A percentile compares a stretch with the other conserved stretches of the same genome.
These are phyloP conservation scores for Colletotrichum sansevieriae DNA, from an alignment of 2,329 filamentous ascomycete genomes.

Conservation along the genomic window DNA sequence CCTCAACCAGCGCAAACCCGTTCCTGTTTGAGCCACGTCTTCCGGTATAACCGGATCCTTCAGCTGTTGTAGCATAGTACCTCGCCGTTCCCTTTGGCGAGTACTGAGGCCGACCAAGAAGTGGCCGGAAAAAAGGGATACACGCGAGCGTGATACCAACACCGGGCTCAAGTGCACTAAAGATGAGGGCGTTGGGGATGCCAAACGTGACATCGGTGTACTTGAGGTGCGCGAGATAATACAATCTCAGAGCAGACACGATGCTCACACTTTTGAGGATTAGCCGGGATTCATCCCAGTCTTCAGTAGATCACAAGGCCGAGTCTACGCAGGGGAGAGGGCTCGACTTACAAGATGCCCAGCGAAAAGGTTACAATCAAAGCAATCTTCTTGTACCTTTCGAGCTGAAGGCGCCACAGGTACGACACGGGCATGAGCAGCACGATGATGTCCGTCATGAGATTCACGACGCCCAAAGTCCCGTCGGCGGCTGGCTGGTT, in stretches of 20 bases:
- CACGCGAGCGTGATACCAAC: constrained; percentile 56
- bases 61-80: constrained; percentile 26
- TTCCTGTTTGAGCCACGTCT: background rate
- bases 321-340: too few relatives aligned
- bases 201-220: constrained; percentile 52
- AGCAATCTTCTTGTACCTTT: constrained; percentile 48
- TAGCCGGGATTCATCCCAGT: too few relatives aligned
- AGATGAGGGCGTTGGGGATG: constrained; percentile 51
- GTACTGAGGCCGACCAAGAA: constrained; percentile 48
- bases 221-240: constrained; percentile 49
- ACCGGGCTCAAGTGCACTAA: constrained; percentile 54
- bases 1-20: constrained; percentile 18
- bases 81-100: constrained; percentile 33
- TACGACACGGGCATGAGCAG: constrained; percentile 46
- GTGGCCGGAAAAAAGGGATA: constrained; percentile 55
- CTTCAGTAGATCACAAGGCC: too few relatives aligned
- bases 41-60: background rate
- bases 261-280: constrained; percentile 49
- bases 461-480: constrained; percentile 46
- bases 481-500: constrained; percentile 47
- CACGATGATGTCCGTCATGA: constrained; percentile 46
- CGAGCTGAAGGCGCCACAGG: constrained; percentile 47
- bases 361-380: constrained; percentile 50
- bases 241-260: constrained; percentile 52
- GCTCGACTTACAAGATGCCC: constrained; percentile 49